phyloP scores from a whole-genome alignment of 2,329 filamentous ascomycete species.

The Aaosphaeria arxii region DNA sequence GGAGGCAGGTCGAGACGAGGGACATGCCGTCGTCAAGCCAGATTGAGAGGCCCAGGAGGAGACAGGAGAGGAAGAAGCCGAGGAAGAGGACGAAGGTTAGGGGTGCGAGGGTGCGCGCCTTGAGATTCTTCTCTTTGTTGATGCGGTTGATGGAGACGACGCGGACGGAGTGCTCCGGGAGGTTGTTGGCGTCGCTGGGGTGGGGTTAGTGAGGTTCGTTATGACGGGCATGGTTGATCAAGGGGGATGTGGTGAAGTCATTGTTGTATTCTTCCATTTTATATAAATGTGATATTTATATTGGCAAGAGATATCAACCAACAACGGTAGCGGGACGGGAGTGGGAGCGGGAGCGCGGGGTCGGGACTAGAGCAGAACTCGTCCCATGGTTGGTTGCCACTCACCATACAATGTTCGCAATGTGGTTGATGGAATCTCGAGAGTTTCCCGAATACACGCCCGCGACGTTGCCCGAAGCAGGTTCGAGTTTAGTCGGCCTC shows the following conservation, averaged over 20 bases:
- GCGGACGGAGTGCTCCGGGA: constrained; percentile 39
- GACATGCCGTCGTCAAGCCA: constrained; percentile 50
- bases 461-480: constrained; percentile 40
- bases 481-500: constrained; percentile 42
- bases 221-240: not conserved
- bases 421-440: constrained; percentile 46
- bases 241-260: constrained; percentile 3
- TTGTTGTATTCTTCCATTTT: not conserved
- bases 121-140: constrained; percentile 28
- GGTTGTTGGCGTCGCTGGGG: constrained; percentile 31
- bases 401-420: constrained; percentile 48
- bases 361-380: no score
- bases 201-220: not conserved
- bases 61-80: constrained; percentile 42
- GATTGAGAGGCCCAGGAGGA: constrained; percentile 46
- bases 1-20: constrained; percentile 45
- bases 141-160: constrained; percentile 39
- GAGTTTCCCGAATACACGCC: constrained; percentile 49
- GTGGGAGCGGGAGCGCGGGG: no score
- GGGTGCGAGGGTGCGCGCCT: constrained; percentile 45
- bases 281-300: no score
- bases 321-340: no score
- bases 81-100: constrained; percentile 45
- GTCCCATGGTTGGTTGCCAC: no score
- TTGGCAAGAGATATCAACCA: constrained; percentile 5